Conservation (phyloP, 495 filamentous ascomycete species). For the Achaetomiella virescens region DNA sequence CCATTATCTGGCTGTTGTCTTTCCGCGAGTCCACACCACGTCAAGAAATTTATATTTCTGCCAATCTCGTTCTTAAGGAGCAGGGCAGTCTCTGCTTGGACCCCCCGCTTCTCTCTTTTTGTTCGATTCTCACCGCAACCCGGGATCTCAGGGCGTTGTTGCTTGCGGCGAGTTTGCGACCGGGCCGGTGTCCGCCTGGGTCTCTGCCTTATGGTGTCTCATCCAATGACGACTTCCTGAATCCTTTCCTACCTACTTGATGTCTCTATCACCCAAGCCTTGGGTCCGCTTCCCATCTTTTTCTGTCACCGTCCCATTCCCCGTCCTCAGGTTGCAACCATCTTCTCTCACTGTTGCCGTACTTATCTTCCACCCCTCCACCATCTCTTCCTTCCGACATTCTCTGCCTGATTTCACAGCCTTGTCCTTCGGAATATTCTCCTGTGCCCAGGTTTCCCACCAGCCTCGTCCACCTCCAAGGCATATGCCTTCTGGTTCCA, state of each 20-base stretch:
- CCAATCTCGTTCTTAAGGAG: not conserved
- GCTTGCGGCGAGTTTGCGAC: not conserved
- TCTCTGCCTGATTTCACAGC: not conserved
- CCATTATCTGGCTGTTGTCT: too few relatives aligned
- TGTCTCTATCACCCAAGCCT: not conserved
- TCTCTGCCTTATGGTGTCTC: constrained; percentile 10
- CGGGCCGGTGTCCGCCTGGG: constrained; percentile 10
- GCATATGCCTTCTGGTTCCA: not conserved
- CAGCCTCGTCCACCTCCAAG: not conserved
- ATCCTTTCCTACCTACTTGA: constrained; percentile 1
- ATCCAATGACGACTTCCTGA: not conserved
- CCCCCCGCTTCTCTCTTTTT: not conserved
- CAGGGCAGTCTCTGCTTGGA: not conserved
- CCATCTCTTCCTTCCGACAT: too few relatives aligned
- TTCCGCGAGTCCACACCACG: too few relatives aligned
- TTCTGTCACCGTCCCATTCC: not conserved
- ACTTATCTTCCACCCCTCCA: too few relatives aligned
- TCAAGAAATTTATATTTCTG: not conserved
- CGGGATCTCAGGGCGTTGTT: not conserved
- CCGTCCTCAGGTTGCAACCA: too few relatives aligned
- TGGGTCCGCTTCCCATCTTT: not conserved
- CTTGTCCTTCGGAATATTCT: not conserved
- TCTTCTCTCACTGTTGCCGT: too few relatives aligned
- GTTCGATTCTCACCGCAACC: not conserved
- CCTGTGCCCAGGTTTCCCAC: not conserved